These are phyloP conservation scores for Coemansia aciculifera DNA, from an alignment of 192 early-diverging fungal genomes.

Conservation along the genomic window DNA sequence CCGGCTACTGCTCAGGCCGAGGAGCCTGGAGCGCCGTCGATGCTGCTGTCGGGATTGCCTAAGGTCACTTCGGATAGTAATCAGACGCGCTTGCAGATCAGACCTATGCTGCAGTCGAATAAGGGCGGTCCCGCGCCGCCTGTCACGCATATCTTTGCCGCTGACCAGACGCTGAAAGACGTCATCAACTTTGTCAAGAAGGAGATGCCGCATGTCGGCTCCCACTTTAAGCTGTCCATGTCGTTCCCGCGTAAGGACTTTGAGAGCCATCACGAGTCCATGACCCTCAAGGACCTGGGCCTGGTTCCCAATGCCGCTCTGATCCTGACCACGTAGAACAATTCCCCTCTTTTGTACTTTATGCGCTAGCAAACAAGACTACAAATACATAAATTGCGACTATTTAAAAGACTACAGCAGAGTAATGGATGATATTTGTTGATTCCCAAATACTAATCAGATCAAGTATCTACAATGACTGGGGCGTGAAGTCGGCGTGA, in stretches of 20 bases:
- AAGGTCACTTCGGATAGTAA: slow-evolving; percentile 30
- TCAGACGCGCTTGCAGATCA: slow-evolving; percentile 68
- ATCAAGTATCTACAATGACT: too few relatives aligned
- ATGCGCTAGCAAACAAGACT: neutral
- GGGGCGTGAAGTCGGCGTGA: neutral
- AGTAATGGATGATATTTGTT: too few relatives aligned
- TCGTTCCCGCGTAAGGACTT: slow-evolving; percentile 70
- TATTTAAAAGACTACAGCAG: too few relatives aligned
- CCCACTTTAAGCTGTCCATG: slow-evolving; percentile 59
- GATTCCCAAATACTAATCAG: too few relatives aligned
- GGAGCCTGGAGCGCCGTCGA: slow-evolving; percentile 9
- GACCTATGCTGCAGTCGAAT: slow-evolving; percentile 42
- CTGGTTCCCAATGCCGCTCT: slow-evolving; percentile 67
- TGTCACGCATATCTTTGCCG: slow-evolving; percentile 61
- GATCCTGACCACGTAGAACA: slow-evolving; percentile 41
- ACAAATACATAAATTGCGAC: too few relatives aligned
- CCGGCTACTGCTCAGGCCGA: neutral
- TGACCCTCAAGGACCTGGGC: slow-evolving; percentile 65
- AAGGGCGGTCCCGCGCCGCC: slow-evolving; percentile 44
- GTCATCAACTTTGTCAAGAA: slow-evolving; percentile 58
- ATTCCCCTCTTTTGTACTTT: neutral
- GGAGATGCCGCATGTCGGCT: slow-evolving; percentile 25
- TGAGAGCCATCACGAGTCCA: slow-evolving; percentile 49
- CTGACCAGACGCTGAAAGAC: slow-evolving; percentile 56
- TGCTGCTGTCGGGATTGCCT: slow-evolving; percentile 29